These are phyloP conservation scores for Globisporangium echinulatum DNA, from an alignment of 352 stramenopile genomes.

Conservation along the genomic window DNA sequence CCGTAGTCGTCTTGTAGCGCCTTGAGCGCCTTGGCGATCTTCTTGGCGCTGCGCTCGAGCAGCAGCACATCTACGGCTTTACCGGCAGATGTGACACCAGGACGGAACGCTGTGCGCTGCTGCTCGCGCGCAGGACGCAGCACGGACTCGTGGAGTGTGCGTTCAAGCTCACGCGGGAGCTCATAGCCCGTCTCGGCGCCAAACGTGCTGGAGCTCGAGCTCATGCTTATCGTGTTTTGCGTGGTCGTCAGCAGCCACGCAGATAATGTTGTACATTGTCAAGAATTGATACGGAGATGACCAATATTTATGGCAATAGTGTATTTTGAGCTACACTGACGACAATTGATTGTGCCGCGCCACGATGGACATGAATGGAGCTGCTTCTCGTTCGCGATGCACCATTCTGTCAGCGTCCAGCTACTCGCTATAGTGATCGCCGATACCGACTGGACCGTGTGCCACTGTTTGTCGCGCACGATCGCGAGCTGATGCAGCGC, in stretches of 20 bases:
- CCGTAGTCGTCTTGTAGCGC: conserved; percentile 49
- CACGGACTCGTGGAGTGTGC: conserved; percentile 37
- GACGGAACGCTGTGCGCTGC: conserved; percentile 44
- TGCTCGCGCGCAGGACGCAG: conserved; percentile 13
- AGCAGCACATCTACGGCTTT: conserved; percentile 32
- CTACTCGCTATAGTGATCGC: too few species aligned
- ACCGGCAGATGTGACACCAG: conserved; percentile 27
- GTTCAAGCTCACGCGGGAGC: conserved; percentile 48
- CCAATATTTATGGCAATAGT: too few species aligned
- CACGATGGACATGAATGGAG: too few species aligned
- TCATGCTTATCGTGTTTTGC: too few species aligned
- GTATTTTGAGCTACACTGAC: too few species aligned
- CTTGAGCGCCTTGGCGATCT: conserved; percentile 39
- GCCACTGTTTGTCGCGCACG: conserved; percentile 24
- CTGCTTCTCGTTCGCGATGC: too few species aligned
- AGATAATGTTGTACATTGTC: too few species aligned
- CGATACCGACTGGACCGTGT: conserved; percentile 17
- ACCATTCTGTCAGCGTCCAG: too few species aligned
- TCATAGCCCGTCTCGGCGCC: conserved; percentile 22
- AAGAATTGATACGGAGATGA: too few species aligned
- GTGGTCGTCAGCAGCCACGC: too few species aligned
- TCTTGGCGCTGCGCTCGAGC: conserved; percentile 36
- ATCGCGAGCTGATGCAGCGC: conserved; percentile 25
- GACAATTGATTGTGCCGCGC: too few species aligned
- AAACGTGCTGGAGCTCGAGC: too few species aligned